These are phyloP conservation scores for Diaporthe sp. DNA, from an alignment of 2,329 filamentous ascomycete species.

Conservation along the genomic window DNA sequence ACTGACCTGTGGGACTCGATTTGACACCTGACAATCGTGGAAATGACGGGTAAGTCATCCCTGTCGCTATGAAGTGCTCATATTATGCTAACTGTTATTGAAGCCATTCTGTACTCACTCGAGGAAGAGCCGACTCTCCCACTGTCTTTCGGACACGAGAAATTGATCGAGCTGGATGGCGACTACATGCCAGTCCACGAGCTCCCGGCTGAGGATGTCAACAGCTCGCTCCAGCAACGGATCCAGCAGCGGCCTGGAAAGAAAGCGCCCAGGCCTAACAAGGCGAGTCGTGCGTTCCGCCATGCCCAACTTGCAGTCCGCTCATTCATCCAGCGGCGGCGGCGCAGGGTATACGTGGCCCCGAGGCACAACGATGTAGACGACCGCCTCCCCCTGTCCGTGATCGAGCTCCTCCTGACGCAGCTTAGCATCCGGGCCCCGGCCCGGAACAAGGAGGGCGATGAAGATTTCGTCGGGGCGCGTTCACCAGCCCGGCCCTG, in stretches of 20 bases:
- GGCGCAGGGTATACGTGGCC: not conserved
- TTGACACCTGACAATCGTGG: not conserved
- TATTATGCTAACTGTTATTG: not conserved
- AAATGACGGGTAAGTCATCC: slow-evolving; percentile 6
- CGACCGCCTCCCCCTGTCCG: not conserved
- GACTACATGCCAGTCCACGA: not conserved
- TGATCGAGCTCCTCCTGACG: not conserved
- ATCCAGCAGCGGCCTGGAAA: too few species aligned
- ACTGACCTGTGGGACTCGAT: not conserved
- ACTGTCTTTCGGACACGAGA: not conserved
- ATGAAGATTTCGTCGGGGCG: not conserved
- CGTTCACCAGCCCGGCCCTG: not conserved
- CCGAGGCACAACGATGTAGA: not conserved
- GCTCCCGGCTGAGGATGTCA: not conserved
- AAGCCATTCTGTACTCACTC: not conserved
- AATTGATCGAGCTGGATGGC: not conserved
- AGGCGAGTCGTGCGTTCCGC: not conserved
- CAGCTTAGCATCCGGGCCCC: not conserved
- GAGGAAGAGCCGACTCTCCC: not conserved
- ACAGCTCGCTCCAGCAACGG: not conserved
- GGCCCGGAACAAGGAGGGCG: not conserved
- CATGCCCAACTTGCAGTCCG: not conserved
- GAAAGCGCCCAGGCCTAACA: not conserved
- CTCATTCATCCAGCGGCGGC: not conserved
- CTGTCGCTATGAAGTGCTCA: not conserved